These are phyloP conservation scores for Lyophyllum semitale DNA, from an alignment of 768 basidiomycete genomes.

Conservation along the genomic window DNA sequence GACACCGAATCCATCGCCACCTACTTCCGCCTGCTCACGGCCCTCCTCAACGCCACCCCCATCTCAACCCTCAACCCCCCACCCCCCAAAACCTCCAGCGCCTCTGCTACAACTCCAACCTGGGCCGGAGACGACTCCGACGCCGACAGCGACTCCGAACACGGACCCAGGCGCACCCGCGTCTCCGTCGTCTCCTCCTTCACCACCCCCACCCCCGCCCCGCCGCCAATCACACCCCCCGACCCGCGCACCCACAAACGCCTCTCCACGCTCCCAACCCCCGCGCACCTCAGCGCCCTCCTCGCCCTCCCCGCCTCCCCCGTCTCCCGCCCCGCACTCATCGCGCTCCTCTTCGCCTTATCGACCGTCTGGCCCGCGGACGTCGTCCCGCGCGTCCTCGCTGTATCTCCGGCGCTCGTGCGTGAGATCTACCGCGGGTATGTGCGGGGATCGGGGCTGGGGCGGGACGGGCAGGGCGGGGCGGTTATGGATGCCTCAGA, in stretches of 20 bases:
- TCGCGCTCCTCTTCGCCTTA: constrained; percentile 60
- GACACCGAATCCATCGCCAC: constrained; percentile 43
- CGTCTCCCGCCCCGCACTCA: constrained; percentile 45
- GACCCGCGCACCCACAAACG: constrained; percentile 67
- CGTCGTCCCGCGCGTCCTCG: constrained; percentile 54
- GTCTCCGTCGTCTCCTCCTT: constrained; percentile 42
- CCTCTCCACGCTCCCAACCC: constrained; percentile 55
- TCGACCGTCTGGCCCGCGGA: constrained; percentile 60
- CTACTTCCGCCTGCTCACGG: constrained; percentile 56
- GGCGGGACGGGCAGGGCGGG: constrained; percentile 47
- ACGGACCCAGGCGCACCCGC: constrained; percentile 21
- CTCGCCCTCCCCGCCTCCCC: constrained; percentile 46
- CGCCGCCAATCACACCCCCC: constrained; percentile 45
- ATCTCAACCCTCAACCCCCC: constrained; percentile 49
- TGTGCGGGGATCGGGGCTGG: constrained; percentile 63
- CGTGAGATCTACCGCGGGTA: constrained; percentile 74
- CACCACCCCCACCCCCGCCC: constrained; percentile 13
- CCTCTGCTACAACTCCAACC: constrained; percentile 4
- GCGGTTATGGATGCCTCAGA: constrained; percentile 39
- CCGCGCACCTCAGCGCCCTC: constrained; percentile 55
- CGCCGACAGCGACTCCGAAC: constrained; percentile 38
- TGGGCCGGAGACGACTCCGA: constrained; percentile 36
- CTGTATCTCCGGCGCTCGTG: constrained; percentile 61
- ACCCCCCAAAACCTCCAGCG: constrained; percentile 21
- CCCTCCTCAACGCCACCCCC: constrained; percentile 56